Percentiles rank a stretch among this genome's conserved stretches.
phyloP scores from a whole-genome alignment of 2,329 filamentous ascomycete genomes.

The Coniella vitis region DNA sequence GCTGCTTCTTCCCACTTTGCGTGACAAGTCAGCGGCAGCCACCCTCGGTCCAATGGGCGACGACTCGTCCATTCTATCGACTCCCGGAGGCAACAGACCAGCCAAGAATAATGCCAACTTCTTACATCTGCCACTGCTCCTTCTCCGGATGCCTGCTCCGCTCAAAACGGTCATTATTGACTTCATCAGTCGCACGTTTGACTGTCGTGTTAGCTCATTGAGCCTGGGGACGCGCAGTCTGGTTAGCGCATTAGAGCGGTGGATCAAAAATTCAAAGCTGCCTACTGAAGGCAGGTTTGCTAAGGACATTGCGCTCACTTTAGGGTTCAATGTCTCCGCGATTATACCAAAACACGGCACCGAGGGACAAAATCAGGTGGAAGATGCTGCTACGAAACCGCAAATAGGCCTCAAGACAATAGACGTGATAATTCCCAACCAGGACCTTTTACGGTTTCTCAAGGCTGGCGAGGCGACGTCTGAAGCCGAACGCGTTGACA shows the following conservation, averaged over 20 bases:
- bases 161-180: slow-evolving; percentile 42
- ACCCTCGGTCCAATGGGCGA: neutral
- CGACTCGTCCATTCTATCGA: neutral
- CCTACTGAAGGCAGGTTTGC: slow-evolving; percentile 26
- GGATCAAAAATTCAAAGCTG: slow-evolving; percentile 36
- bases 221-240: slow-evolving; percentile 45
- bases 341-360: neutral
- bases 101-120: slow-evolving; percentile 27
- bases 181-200: slow-evolving; percentile 48
- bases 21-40: neutral
- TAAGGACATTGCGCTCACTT: slow-evolving; percentile 43
- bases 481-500: neutral
- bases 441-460: slow-evolving; percentile 41
- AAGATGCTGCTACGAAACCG: slow-evolving; percentile 4
- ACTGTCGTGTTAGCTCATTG: slow-evolving; percentile 47
- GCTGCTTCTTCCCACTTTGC: slow-evolving; percentile 38
- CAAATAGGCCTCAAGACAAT: slow-evolving; percentile 35
- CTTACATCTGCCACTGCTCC: slow-evolving; percentile 42
- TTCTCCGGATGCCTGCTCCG: slow-evolving; percentile 49
- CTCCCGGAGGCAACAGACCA: neutral
- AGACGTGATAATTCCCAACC: slow-evolving; percentile 44
- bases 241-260: slow-evolving; percentile 42
- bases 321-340: slow-evolving; percentile 42
- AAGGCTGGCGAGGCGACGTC: slow-evolving; percentile 31
- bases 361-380: neutral